These are phyloP conservation scores for Phytophthora cryptogea DNA, from an alignment of 352 stramenopile species.

Conservation along the genomic window DNA sequence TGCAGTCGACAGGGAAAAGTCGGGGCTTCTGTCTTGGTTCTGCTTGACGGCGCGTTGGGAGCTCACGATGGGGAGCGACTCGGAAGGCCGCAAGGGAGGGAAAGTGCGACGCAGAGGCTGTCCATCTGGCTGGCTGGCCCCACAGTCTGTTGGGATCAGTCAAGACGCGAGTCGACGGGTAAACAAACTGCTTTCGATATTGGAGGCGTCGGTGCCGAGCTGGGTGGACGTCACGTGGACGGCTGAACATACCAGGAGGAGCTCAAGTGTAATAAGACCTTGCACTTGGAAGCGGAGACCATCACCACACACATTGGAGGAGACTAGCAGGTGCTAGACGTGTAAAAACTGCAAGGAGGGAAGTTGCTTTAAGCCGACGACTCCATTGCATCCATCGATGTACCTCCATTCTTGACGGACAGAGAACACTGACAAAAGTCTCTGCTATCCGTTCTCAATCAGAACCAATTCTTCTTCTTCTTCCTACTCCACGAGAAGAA, in stretches of 20 bases:
- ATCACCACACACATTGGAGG: too few relatives aligned
- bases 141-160: slow-evolving; percentile 24
- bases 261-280: slow-evolving; percentile 9
- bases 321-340: too few relatives aligned
- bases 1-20: slow-evolving; percentile 19
- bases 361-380: too few relatives aligned
- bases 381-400: too few relatives aligned
- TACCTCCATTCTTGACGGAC: background rate
- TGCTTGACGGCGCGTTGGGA: slow-evolving; percentile 7
- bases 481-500: too few relatives aligned
- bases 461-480: background rate
- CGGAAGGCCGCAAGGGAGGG: slow-evolving; percentile 21
- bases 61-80: slow-evolving; percentile 3
- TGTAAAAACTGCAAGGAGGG: too few relatives aligned
- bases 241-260: background rate
- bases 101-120: slow-evolving; percentile 26
- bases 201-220: slow-evolving; percentile 7
- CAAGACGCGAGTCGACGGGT: background rate
- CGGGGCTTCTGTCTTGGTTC: slow-evolving; percentile 7
- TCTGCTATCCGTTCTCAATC: background rate
- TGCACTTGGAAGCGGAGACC: background rate
- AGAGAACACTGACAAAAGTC: background rate
- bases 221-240: background rate
- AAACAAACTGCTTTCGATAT: slow-evolving; percentile 15
- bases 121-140: slow-evolving; percentile 27